Evolutionary conservation across 495 filamentous ascomycete species (phyloP).

Genomic region (Terfezia claveryi): DNA sequence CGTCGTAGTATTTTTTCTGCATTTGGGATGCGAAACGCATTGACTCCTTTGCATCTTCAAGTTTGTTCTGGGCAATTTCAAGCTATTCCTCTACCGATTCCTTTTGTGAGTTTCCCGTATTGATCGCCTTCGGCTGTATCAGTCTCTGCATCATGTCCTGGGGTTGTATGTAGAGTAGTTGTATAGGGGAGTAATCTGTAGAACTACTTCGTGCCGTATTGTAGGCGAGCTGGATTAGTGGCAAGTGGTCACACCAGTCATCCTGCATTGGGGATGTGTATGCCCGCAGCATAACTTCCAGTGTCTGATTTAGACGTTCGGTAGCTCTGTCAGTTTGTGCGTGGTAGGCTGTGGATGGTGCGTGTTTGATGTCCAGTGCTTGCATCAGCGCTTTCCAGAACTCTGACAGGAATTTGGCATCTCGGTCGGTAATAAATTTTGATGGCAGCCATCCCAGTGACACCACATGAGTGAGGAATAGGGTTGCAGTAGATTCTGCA

Average conservation of each 20-base stretch:
- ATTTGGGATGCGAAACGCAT: not conserved
- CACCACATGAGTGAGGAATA: not conserved
- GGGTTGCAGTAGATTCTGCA: not conserved
- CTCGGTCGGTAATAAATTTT: slow-evolving; percentile 1
- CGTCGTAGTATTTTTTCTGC: not conserved
- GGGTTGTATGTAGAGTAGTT: not conserved
- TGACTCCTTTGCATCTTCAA: not conserved
- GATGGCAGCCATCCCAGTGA: not conserved
- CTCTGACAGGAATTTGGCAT: not conserved
- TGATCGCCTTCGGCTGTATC: no score
- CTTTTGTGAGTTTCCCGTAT: not conserved
- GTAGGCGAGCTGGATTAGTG: not conserved
- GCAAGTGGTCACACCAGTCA: not conserved
- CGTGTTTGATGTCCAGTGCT: not conserved
- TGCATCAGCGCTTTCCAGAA: not conserved
- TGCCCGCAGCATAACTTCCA: not conserved
- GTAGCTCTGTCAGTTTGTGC: not conserved
- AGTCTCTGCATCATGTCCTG: not conserved
- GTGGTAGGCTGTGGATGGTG: not conserved
- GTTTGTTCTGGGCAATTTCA: not conserved
- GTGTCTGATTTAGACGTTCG: not conserved
- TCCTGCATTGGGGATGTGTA: not conserved
- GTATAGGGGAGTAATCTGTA: not conserved
- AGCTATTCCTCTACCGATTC: not conserved
- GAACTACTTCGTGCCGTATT: not conserved